Conservation (phyloP, 176 grass and related monocot species). For the Bothriochloa decipiens region DNA sequence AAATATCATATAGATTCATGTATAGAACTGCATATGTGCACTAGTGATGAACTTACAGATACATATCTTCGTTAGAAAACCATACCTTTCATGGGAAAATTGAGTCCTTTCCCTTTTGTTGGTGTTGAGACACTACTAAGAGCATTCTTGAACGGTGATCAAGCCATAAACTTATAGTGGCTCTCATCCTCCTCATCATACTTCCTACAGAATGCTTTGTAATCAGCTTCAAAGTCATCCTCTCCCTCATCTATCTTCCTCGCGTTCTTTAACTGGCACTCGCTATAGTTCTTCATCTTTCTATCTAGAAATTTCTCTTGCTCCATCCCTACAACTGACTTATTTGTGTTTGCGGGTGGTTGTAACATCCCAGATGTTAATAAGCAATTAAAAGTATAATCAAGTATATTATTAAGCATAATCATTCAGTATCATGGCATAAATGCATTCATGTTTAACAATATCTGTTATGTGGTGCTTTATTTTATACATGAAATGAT, state of each 20-base stretch:
- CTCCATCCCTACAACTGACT: not conserved
- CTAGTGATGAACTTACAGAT: not conserved
- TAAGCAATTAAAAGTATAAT: too few species aligned
- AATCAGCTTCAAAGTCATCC: slow-evolving; percentile 48
- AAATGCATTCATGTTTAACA: too few species aligned
- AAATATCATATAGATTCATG: not conserved
- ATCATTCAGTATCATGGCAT: too few species aligned
- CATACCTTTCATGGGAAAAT: not conserved
- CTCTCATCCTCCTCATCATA: slow-evolving; percentile 20
- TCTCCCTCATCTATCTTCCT: not conserved
- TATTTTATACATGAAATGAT: too few species aligned
- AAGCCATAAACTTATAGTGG: not conserved
- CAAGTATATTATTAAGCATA: too few species aligned
- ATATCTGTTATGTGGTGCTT: too few species aligned
- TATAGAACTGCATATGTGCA: not conserved
- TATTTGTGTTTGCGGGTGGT: not conserved
- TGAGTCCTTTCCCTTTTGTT: not conserved
- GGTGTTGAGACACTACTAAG: not conserved
- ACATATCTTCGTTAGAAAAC: not conserved
- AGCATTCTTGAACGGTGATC: not conserved
- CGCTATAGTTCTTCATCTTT: not conserved
- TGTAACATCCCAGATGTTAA: too few species aligned
- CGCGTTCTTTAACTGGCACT: not conserved
- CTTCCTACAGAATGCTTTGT: slow-evolving; percentile 31
- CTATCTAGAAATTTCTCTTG: not conserved